phyloP scores from a whole-genome alignment of 139 green algal species.

The Coelastrella sp. region DNA sequence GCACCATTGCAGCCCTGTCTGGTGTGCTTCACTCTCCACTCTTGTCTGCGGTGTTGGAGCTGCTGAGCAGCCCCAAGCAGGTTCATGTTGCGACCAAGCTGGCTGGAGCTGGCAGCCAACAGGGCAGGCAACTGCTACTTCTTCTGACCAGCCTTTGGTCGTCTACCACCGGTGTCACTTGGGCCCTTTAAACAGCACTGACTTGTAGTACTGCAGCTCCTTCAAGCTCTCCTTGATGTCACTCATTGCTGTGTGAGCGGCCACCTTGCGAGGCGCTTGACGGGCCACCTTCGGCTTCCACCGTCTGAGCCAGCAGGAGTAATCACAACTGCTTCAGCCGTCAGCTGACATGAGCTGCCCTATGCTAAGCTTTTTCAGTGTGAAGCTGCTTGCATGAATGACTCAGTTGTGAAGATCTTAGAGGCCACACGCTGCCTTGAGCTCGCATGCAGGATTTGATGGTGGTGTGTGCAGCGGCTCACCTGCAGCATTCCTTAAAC shows the following conservation, averaged over 20 bases:
- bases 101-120: too few relatives aligned
- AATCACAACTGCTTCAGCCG: too few relatives aligned
- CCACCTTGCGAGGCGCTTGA: conserved; percentile 71
- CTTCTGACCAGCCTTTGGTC: conserved; percentile 27
- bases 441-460: neutral
- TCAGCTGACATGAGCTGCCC: too few relatives aligned
- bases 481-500: conserved; percentile 78
- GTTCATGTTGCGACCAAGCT: too few relatives aligned
- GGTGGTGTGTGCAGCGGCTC: neutral
- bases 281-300: conserved; percentile 70
- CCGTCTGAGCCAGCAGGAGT: conserved; percentile 37
- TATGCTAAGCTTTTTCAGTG: too few relatives aligned
- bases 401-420: too few relatives aligned
- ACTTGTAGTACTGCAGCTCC: conserved; percentile 89
- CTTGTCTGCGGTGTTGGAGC: too few relatives aligned
- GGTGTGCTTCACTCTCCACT: too few relatives aligned
- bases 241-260: conserved; percentile 87
- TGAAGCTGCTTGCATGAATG: too few relatives aligned
- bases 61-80: too few relatives aligned
- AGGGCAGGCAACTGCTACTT: too few relatives aligned
- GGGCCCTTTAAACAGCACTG: conserved; percentile 74
- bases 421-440: neutral
- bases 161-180: neutral
- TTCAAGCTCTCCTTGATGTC: conserved; percentile 92
- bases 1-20: too few relatives aligned